Evolutionary conservation across 148 eudicot species (phyloP), one percentile per base, ranked within the genome.

Genomic region (Spergularia marina): DNA sequence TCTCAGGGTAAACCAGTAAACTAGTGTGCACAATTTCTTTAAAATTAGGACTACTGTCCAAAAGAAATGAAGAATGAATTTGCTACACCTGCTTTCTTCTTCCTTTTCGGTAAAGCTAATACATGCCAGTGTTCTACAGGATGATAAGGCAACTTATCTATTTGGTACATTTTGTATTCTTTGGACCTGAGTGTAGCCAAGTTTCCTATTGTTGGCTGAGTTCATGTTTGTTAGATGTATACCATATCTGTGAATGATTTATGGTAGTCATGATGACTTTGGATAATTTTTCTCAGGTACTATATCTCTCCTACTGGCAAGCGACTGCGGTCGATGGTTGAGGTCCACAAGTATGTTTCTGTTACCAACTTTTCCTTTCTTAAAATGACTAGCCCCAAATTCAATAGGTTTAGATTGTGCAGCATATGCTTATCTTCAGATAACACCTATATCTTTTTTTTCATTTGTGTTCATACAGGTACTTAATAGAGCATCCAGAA

Each of bases 311-410:
- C 99, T 66, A 40, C 87, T 40, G 97, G 98, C 74, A 89, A 89
- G 89, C 85, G 90, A 81, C 88, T 95, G 59, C 89, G 98, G 6
- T 95, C 99, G 21, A 92, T 84, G 90, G 86, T 87, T 80, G 99
- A 95, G 78, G 67, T 95, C 83, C 90, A 91, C 75, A 95, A 77
- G 99, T 92, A 84, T 64, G 79, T 74, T 77, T 62, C 23, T 47
- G 36, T 63, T 23, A 63, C 20, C 30, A 13, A 65, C 66, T 44
- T 55, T 59, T 57, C 44, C 39, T 1, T 23, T 14, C 13, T 40
- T 18, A 8, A 18, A 5, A 39, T 7, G 49, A 44, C 10, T 44
- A 44, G 6, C 49, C 49, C 49, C 49, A 44, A 44, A 44, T 9
- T 44, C 49, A 44, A 44, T 30, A 30, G 36, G 2, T 30, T 2